Evolutionary conservation across 106 monocot genomes (phyloP), one percentile per base, ranked within the genome.

Genomic region (Amphibolis antarctica): DNA sequence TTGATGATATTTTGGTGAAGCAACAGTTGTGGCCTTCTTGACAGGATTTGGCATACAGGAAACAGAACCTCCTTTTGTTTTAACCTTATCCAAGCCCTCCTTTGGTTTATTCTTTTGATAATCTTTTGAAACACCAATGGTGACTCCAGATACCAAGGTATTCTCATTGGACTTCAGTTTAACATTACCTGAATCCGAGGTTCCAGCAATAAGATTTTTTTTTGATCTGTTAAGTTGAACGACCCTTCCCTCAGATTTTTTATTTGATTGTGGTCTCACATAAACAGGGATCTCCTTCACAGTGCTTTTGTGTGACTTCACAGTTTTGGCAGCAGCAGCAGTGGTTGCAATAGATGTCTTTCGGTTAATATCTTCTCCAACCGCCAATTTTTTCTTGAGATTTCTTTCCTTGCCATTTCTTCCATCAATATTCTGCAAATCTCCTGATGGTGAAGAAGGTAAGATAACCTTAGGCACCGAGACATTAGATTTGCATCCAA

Each of bases 401-500:
- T 10, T 49, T 49, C 47, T 49, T 27, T 0, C 18, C 10, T 9
- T 23, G 5, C 28, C 5, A 42, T 22, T 54, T 20, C 21, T 66
- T 51, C 54, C 42, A 43, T 54, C 10, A 21, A 12, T 24, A 36
- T 42, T 42, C n/a, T 17, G 42, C 42, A 36, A 20, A 3, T 20
- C 42, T 23, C 12, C 42, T 44, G 68, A 44, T 14, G 26, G 24
- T 18, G 46, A 15, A 11, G 36, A 43, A 56, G 21, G 10, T 19
- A 55, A 15, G 19, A 45, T 31, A 10, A 50, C 49, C 18, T 69
- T 69, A 44, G 59, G 26, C 28, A 26, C 47, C 49, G 42, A 18
- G 9, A 29, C 60, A 51, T 60, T 29, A 69, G 69, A 69, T 50
- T 60, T 57, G 27, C 48, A 60, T 25, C 30, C 46, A 47, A 69